Evolutionary conservation across 2,329 filamentous ascomycete genomes (phyloP), one percentile per base, ranked within the genome.

Genomic region (Neurospora crassa): DNA sequence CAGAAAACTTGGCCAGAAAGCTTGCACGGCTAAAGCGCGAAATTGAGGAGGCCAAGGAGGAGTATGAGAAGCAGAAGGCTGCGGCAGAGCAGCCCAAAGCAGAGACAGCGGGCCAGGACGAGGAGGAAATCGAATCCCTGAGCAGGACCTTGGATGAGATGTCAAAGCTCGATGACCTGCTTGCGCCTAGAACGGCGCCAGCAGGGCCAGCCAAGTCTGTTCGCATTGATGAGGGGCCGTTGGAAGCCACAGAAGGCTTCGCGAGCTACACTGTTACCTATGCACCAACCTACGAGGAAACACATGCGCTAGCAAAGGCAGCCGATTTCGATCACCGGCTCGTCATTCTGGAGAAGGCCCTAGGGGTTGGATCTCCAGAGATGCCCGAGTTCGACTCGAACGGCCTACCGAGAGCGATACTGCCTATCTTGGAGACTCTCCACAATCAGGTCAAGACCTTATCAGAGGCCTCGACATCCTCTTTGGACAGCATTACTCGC

Each of bases 251-350:
- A 10, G 70, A 73, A 20, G 77, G 79, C 37, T 79, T 79, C 18
- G 81, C 87, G 43, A 90, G 87, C 41, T 91, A 91, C 76, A 90
- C 88, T 0, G 82, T 91, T 68, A 90, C 88, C 40, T 91, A 91
- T 75, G 86, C 88, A 41, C 90, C 84, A 67, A 86, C 81, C 68
- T 92, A 89, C 75, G 87, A 90, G 76, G 86, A 91, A 78, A 90
- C 85, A 53, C 91, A 93, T 77, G 88, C 91, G 37, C 84, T 97
- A 43, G 89, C 90, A 42, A 92, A 94, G 79, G 91, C 93, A 7
- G 92, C 94, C 34, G 92, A 96, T 74, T 97, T 99, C 77, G 95
- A 98, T 78, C 87, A 88, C 40, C 89, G 96, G 5, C 87, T 99
- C 24, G 84, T 91, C 2, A 83, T 91, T 40, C 84, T 99, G 68